Percentiles rank a stretch among this genome's conserved stretches.
These are phyloP conservation scores for Alternaria hordeiaustralica DNA, from an alignment of 2,329 filamentous ascomycete genomes.

Conservation along the genomic window DNA sequence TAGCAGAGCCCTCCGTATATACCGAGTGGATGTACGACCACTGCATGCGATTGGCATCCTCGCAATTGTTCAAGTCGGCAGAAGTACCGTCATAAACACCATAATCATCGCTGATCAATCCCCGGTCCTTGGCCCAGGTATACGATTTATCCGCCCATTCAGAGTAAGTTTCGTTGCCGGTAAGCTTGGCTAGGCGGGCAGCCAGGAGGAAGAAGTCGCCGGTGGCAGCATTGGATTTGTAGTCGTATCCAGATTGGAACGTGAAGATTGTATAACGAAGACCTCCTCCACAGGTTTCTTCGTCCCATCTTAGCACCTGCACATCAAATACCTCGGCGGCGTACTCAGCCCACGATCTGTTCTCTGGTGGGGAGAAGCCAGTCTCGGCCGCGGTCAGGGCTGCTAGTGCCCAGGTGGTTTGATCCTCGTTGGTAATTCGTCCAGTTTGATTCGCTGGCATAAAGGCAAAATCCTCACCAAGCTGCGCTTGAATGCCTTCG, in stretches of 20 bases:
- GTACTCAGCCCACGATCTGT: slow-evolving; percentile 64
- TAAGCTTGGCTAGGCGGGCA: slow-evolving; percentile 72
- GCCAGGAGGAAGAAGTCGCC: slow-evolving; percentile 81
- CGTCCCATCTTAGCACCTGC: slow-evolving; percentile 71
- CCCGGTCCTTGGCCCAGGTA: slow-evolving; percentile 57
- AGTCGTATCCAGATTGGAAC: slow-evolving; percentile 75
- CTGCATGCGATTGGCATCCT: slow-evolving; percentile 54
- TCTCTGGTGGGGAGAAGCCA: slow-evolving; percentile 61
- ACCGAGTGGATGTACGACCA: slow-evolving; percentile 61
- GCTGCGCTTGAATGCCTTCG: slow-evolving; percentile 48
- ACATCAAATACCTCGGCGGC: slow-evolving; percentile 75
- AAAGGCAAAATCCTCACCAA: slow-evolving; percentile 47
- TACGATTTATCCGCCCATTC: slow-evolving; percentile 71
- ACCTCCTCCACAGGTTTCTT: slow-evolving; percentile 68
- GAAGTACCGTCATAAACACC: slow-evolving; percentile 59
- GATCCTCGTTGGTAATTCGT: slow-evolving; percentile 70
- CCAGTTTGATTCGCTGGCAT: slow-evolving; percentile 48
- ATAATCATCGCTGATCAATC: slow-evolving; percentile 57
- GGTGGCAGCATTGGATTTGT: slow-evolving; percentile 80
- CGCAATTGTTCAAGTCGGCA: slow-evolving; percentile 53
- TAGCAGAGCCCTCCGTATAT: slow-evolving; percentile 58
- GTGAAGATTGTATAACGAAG: slow-evolving; percentile 75
- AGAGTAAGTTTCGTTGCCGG: slow-evolving; percentile 60
- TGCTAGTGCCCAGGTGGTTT: slow-evolving; percentile 73
- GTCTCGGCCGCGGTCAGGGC: slow-evolving; percentile 71